Evolutionary conservation across 805 yeast genomes (phyloP).

Genomic region (Metahyphopichia silvanorum): DNA sequence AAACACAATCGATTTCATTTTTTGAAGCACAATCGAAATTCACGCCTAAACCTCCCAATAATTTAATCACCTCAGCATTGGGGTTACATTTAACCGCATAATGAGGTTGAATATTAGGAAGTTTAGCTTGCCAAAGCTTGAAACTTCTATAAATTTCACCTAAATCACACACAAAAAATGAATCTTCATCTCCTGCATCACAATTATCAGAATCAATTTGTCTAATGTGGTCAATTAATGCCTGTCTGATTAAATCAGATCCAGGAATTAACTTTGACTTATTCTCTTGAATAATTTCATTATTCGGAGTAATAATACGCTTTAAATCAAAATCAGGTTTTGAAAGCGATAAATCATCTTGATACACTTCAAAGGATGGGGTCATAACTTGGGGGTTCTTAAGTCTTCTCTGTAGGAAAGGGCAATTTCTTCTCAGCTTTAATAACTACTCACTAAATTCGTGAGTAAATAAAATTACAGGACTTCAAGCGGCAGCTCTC

Average conservation of each 20-base stretch:
- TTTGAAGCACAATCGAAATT: slow-evolving; percentile 94
- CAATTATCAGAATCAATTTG: slow-evolving; percentile 55
- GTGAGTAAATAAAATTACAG: slow-evolving; percentile 26
- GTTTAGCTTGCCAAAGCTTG: slow-evolving; percentile 55
- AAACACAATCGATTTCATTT: slow-evolving; percentile 69
- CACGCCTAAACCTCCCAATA: slow-evolving; percentile 60
- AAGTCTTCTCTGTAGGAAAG: not conserved
- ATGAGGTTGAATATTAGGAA: slow-evolving; percentile 81
- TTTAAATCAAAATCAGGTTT: slow-evolving; percentile 2
- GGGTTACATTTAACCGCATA: slow-evolving; percentile 96
- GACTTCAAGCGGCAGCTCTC: slow-evolving; percentile 48
- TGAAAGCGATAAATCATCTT: slow-evolving; percentile 8
- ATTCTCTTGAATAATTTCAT: not conserved
- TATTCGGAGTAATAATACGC: not conserved
- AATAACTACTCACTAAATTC: slow-evolving; percentile 25
- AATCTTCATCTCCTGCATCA: slow-evolving; percentile 74
- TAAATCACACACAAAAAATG: slow-evolving; percentile 86
- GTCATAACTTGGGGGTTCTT: slow-evolving; percentile 14
- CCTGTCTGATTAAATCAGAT: slow-evolving; percentile 10
- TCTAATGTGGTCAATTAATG: slow-evolving; percentile 38
- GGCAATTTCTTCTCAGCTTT: slow-evolving; percentile 2
- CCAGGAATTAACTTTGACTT: not conserved
- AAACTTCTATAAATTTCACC: slow-evolving; percentile 65
- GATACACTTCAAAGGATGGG: slow-evolving; percentile 13
- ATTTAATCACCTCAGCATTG: slow-evolving; percentile 53